A percentile compares a stretch with the other conserved stretches of the same genome.
These are phyloP conservation scores for Triticum timopheevii DNA, from an alignment of 176 grass and related monocot species.

Conservation along the genomic window DNA sequence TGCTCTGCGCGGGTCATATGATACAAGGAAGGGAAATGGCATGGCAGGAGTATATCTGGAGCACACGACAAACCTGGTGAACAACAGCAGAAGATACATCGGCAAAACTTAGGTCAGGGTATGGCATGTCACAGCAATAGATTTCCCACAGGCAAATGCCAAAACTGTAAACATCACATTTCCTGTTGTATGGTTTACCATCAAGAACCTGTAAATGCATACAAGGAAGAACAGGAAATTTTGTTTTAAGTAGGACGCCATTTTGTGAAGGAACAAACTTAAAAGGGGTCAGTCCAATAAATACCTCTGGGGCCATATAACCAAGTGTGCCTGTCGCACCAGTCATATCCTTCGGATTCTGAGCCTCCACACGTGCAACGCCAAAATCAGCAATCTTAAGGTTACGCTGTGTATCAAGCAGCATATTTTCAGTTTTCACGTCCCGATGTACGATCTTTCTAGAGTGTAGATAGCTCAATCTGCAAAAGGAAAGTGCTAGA, in stretches of 20 bases:
- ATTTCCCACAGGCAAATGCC: constrained; percentile 93
- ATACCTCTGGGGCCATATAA: constrained; percentile 93
- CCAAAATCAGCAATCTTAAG: constrained; percentile 93
- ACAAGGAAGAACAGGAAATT: background rate
- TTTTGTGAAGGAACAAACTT: background rate
- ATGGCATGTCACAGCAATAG: constrained; percentile 95
- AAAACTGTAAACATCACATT: constrained; percentile 90
- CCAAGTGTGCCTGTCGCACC: constrained; percentile 84
- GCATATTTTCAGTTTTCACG: constrained; percentile 90
- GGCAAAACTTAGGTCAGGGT: constrained; percentile 76
- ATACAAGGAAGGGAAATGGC: background rate
- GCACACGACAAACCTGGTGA: constrained; percentile 52
- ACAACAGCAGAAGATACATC: constrained; percentile 81
- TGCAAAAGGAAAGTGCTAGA: constrained; percentile 22
- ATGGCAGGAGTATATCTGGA: background rate
- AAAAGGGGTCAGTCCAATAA: background rate
- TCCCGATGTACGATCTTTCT: constrained; percentile 68
- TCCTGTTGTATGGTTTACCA: constrained; percentile 85
- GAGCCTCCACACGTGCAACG: constrained; percentile 87
- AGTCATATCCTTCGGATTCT: constrained; percentile 92
- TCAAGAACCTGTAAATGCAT: constrained; percentile 63
- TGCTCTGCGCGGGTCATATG: background rate
- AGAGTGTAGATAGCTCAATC: constrained; percentile 72
- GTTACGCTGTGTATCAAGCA: constrained; percentile 63
- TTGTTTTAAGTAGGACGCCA: background rate